Percentiles rank a stretch among this genome's conserved stretches.
Evolutionary conservation across 202 grass and related monocot species (phyloP).

Genomic region (Thinopyrum obtusiflorum): DNA sequence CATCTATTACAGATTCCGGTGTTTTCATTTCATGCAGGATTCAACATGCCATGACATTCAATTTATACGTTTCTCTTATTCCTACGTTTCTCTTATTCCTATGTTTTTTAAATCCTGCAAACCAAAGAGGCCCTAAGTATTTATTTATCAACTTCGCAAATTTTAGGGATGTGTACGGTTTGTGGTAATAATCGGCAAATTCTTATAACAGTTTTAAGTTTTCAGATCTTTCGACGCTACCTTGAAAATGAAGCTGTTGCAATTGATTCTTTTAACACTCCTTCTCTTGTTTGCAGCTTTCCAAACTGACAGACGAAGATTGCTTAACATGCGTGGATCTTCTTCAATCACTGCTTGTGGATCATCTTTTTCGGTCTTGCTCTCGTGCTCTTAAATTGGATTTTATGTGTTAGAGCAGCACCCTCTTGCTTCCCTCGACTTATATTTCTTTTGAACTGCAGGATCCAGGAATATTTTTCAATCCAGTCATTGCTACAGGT

Average conservation of each 20-base stretch:
- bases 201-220: not conserved
- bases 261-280: not conserved
- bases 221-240: constrained; percentile 24
- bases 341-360: constrained; percentile 79
- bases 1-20: not conserved
- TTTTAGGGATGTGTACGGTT: not conserved
- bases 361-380: constrained; percentile 67
- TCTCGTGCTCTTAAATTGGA: constrained; percentile 13
- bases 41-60: not conserved
- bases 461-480: constrained; percentile 76
- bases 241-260: constrained; percentile 17
- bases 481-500: constrained; percentile 79
- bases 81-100: not conserved
- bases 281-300: constrained; percentile 46
- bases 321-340: constrained; percentile 77
- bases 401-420: constrained; percentile 22
- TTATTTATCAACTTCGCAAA: not conserved
- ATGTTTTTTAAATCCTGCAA: not conserved
- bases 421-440: not conserved
- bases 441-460: constrained; percentile 47
- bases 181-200: not conserved
- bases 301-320: constrained; percentile 85
- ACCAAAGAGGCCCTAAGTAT: not conserved
- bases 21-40: not conserved
- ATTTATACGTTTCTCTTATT: not conserved